These are phyloP conservation scores for Umbelopsis sp. DNA, from an alignment of 192 early-diverging fungal species.

Conservation along the genomic window DNA sequence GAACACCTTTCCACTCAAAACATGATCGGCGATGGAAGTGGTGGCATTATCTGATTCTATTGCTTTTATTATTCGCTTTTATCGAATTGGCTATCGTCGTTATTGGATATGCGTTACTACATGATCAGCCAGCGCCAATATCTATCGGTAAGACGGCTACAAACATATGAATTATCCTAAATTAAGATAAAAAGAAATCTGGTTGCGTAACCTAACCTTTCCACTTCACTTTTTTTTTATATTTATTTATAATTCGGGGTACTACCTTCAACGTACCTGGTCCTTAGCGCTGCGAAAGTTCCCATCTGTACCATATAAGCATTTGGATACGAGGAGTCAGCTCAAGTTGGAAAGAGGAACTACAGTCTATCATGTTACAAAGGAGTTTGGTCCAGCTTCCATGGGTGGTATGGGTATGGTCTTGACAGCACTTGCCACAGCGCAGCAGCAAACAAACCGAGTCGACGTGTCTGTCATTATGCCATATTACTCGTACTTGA, in stretches of 20 bases:
- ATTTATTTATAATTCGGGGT: neutral
- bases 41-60: constrained; percentile 29
- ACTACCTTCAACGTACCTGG: neutral
- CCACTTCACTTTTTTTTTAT: neutral
- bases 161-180: neutral
- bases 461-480: constrained; percentile 50
- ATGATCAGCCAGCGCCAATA: constrained; percentile 20
- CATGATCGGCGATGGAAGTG: constrained; percentile 33
- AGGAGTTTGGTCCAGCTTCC: constrained; percentile 55
- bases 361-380: constrained; percentile 58
- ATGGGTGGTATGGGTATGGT: constrained; percentile 60
- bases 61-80: constrained; percentile 14
- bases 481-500: constrained; percentile 52
- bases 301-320: constrained; percentile 45
- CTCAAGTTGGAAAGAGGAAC: constrained; percentile 30
- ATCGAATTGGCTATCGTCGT: constrained; percentile 15
- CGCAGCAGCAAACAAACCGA: constrained; percentile 40
- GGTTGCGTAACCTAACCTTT: neutral
- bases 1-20: neutral
- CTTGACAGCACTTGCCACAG: constrained; percentile 48
- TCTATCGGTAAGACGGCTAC: constrained; percentile 26
- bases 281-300: constrained; percentile 46
- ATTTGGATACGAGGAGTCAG: constrained; percentile 33
- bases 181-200: constrained; percentile 1
- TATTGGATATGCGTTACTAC: constrained; percentile 20